phyloP scores from a whole-genome alignment of 139 green algal species.

The Picochlorum costavermella region DNA sequence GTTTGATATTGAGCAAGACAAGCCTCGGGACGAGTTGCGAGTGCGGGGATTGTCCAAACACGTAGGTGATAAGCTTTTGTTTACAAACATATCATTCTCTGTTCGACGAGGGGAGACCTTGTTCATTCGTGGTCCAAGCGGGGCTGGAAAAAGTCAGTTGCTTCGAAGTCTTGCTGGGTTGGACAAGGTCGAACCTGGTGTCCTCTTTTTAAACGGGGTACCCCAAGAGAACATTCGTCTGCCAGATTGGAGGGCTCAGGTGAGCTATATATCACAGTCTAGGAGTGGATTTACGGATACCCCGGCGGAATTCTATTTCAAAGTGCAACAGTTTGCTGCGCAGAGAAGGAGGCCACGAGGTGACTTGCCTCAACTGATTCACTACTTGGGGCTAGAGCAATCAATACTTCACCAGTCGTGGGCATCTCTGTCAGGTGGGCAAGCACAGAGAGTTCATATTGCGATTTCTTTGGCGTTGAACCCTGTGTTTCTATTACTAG shows the following conservation, averaged over 20 bases:
- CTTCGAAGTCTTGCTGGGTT: conserved; percentile 56
- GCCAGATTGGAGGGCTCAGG: conserved; percentile 33
- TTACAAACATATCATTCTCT: conserved; percentile 32
- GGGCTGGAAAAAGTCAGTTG: conserved; percentile 73
- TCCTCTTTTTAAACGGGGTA: conserved; percentile 30
- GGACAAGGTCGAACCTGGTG: conserved; percentile 29
- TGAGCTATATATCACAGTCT: conserved; percentile 58
- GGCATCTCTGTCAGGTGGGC: conserved; percentile 71
- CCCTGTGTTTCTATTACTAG: conserved; percentile 71
- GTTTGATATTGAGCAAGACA: neutral
- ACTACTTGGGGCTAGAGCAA: conserved; percentile 63
- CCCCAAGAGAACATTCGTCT: conserved; percentile 33
- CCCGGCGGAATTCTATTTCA: conserved; percentile 64
- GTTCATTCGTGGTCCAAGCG: conserved; percentile 58
- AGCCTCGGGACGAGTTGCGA: conserved; percentile 3
- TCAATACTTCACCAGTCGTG: conserved; percentile 61
- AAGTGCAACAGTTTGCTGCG: conserved; percentile 44
- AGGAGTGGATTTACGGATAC: conserved; percentile 56
- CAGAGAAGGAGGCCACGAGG: conserved; percentile 41
- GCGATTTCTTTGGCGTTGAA: conserved; percentile 64
- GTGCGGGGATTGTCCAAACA: conserved; percentile 1
- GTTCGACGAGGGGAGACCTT: conserved; percentile 39
- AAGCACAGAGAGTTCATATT: conserved; percentile 68
- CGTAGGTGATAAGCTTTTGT: conserved; percentile 6
- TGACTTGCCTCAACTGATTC: conserved; percentile 58